Evolutionary conservation across 805 yeast species (phyloP).

Genomic region (Cyberlindnera mississippiensis): DNA sequence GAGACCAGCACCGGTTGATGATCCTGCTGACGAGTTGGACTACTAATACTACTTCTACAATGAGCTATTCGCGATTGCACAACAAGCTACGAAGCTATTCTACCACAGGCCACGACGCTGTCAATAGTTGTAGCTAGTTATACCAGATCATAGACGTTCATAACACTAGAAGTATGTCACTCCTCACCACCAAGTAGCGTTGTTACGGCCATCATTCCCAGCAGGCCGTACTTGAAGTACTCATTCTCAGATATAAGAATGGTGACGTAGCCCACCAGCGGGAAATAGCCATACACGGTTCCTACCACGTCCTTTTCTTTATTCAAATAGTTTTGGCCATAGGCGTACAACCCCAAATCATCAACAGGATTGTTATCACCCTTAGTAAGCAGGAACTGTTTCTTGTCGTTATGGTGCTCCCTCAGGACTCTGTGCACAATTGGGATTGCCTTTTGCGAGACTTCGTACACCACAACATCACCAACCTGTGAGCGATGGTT

Average conservation of each 20-base stretch:
- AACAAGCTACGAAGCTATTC: too few relatives aligned
- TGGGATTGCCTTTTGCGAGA: constrained; percentile 78
- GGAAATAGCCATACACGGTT: constrained; percentile 88
- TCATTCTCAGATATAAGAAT: constrained; percentile 86
- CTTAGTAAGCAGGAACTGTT: constrained; percentile 81
- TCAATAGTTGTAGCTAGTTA: background rate
- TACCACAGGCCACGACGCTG: too few relatives aligned
- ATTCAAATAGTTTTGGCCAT: constrained; percentile 70
- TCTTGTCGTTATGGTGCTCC: constrained; percentile 57
- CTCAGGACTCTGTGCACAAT: constrained; percentile 93
- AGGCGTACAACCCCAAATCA: constrained; percentile 81
- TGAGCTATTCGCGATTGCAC: too few relatives aligned
- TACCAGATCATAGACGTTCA: background rate
- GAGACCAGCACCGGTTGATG: constrained; percentile 23
- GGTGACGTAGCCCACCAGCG: constrained; percentile 86
- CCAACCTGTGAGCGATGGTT: constrained; percentile 67
- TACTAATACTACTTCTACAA: constrained; percentile 27
- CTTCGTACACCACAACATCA: constrained; percentile 90
- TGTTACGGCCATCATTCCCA: constrained; percentile 71
- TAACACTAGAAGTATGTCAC: constrained; percentile 2
- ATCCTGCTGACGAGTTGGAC: constrained; percentile 33
- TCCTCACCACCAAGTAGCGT: constrained; percentile 60
- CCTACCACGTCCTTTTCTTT: constrained; percentile 80
- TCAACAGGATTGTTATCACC: constrained; percentile 96
- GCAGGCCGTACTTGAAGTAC: constrained; percentile 72